Percentiles rank a stretch among this genome's conserved stretches.
Conservation (phyloP, 805 yeast genomes). For the Starmerella vaccinii region DNA sequence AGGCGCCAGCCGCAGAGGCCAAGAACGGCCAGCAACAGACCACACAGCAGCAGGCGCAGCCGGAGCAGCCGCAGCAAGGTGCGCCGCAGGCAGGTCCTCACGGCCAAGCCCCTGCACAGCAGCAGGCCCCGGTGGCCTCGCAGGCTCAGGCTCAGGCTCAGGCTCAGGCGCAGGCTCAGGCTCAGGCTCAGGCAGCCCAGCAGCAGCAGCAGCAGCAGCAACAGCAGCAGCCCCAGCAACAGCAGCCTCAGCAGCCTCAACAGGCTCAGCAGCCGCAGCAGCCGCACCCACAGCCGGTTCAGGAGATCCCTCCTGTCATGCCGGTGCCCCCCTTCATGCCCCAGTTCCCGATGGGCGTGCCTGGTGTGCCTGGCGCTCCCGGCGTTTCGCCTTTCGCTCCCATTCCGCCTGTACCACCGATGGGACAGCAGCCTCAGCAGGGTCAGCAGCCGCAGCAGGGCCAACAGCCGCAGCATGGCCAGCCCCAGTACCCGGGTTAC, state of each 20-base stretch:
- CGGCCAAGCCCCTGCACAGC: slow-evolving; percentile 3
- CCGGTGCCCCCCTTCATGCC: slow-evolving; percentile 10
- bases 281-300: slow-evolving; percentile 1
- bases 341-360: slow-evolving; percentile 7
- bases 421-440: slow-evolving; percentile 4
- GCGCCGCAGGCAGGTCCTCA: slow-evolving; percentile 7
- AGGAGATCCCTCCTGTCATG: slow-evolving; percentile 5
- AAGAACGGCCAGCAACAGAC: slow-evolving; percentile 4
- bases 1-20: slow-evolving; percentile 17
- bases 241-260: slow-evolving; percentile 5
- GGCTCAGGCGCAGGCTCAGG: slow-evolving; percentile 5
- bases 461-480: slow-evolving; percentile 10
- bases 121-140: slow-evolving; percentile 10
- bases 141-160: slow-evolving; percentile 16
- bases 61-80: slow-evolving; percentile 4
- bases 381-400: slow-evolving; percentile 8
- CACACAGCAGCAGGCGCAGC: slow-evolving; percentile 9
- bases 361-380: slow-evolving; percentile 9
- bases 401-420: slow-evolving; percentile 6
- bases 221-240: background rate
- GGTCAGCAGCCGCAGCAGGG: slow-evolving; percentile 2
- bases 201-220: background rate
- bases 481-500: slow-evolving; percentile 10
- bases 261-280: slow-evolving; percentile 11
- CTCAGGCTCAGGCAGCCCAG: background rate